phyloP scores from a whole-genome alignment of 768 basidiomycete species.

The Nevesoporus exiguus region DNA sequence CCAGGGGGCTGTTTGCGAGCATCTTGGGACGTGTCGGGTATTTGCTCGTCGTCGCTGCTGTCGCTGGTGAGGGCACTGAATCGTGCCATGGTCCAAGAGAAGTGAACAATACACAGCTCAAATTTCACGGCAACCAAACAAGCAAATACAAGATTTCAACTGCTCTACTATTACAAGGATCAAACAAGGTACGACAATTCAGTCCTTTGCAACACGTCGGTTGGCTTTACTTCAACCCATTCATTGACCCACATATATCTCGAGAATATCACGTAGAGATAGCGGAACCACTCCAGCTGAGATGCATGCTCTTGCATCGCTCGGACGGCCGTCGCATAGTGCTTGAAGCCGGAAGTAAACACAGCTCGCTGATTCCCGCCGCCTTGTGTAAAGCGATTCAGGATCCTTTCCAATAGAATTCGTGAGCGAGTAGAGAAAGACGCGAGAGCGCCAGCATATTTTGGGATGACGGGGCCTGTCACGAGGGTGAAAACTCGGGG shows the following conservation, averaged over 20 bases:
- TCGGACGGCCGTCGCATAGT: conserved; percentile 52
- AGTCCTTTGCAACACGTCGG: neutral
- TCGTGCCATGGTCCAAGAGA: conserved; percentile 49
- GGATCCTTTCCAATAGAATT: conserved; percentile 20
- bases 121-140: conserved; percentile 29
- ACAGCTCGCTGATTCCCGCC: conserved; percentile 22
- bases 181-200: neutral
- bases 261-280: conserved; percentile 76
- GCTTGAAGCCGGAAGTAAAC: conserved; percentile 54
- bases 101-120: conserved; percentile 20
- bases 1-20: conserved; percentile 12
- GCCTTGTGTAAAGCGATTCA: conserved; percentile 3
- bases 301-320: conserved; percentile 74
- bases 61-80: conserved; percentile 65
- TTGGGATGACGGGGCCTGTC: conserved; percentile 51
- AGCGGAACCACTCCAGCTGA: conserved; percentile 89
- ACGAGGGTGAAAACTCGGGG: conserved; percentile 55
- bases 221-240: conserved; percentile 51
- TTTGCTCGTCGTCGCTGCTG: conserved; percentile 50
- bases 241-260: conserved; percentile 94
- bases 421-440: conserved; percentile 49
- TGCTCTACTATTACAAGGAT: neutral
- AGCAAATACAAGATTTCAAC: conserved; percentile 16
- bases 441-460: conserved; percentile 61
- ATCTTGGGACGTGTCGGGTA: conserved; percentile 30